Base-by-base conservation (phyloP, 1,284 basidiomycete genomes). In the Papiliotrema terrestris region DNA sequence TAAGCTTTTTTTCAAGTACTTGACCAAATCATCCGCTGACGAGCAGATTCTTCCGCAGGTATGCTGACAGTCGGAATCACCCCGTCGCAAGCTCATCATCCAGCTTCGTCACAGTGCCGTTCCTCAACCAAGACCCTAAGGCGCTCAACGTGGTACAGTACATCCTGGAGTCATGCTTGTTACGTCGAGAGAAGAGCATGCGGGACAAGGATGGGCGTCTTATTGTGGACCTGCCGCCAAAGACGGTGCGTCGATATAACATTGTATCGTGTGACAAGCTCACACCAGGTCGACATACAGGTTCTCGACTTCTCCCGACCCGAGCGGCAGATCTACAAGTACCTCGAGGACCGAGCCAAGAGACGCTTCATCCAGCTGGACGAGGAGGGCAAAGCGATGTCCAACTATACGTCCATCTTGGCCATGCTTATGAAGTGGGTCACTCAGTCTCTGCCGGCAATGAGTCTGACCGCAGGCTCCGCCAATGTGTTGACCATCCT, bases 161-260 rank as follows among this genome's bases (percentile, higher is more conserved):
- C 54, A 92, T 97, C 54, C 81, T 97, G 32, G 91, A 95, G 71
- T 89, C 85, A 39, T 83, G 91, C 42, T 79, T 98, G 3, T 80
- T 98, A 2, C 83, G 95, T n/a, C 83, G 95, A 58, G 94, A 98
- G 75, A 98, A 98, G 79, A 87, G 83, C 56, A 96, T 93, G 89
- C 84, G 84, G 45, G 95, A 96, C 76, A 82, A 80, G 44, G 84
- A 94, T 65, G 95, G 95, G 2, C 87, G 89, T 49, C 83, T 82
- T 42, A 97, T 98, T 44, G 91, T 98, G 1, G 84, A 91, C 54
- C 78, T 98, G 2, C 94, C 95, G 0, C 79, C 84, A 0, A 98
- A 98, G 78, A 86, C 88, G 73, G 84, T 89, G 36, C 49, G 32
- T 8, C n/a, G 23, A 9, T 45, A 51, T 25, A n/a, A 3, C 35